These are phyloP conservation scores for Gillenia trifoliata DNA, from an alignment of 306 rosid species.

Conservation along the genomic window DNA sequence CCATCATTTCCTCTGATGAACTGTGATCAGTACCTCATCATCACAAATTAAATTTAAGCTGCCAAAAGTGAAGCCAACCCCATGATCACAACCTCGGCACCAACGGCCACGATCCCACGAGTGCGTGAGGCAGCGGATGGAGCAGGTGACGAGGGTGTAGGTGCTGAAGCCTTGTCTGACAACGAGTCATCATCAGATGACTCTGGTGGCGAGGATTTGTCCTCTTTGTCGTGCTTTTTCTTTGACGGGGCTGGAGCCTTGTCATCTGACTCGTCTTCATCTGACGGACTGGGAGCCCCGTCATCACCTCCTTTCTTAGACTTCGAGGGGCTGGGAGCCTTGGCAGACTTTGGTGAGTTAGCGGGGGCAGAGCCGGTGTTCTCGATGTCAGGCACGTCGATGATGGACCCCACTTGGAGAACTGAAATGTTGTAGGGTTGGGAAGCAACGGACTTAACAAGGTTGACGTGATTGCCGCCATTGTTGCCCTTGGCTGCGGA, in stretches of 20 bases:
- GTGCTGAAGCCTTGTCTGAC: background rate
- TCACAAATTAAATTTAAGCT: background rate
- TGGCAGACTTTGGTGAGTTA: background rate
- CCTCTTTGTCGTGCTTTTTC: background rate
- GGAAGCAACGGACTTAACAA: background rate
- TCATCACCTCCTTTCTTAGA: background rate
- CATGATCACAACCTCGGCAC: background rate
- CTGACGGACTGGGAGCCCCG: background rate
- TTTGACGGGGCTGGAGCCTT: background rate
- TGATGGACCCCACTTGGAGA: slow-evolving; percentile 1
- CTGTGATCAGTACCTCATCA: background rate
- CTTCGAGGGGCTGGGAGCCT: slow-evolving; percentile 5
- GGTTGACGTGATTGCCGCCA: background rate
- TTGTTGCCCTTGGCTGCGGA: background rate
- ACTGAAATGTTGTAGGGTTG: slow-evolving; percentile 12
- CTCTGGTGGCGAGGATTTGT: slow-evolving; percentile 1
- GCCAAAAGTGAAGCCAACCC: slow-evolving; percentile 9
- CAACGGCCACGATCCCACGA: slow-evolving; percentile 6
- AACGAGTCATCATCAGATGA: background rate
- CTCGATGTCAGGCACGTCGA: slow-evolving; percentile 5
- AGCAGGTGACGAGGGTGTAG: background rate
- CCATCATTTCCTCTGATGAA: background rate
- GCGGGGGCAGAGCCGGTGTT: background rate
- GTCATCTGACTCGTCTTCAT: background rate
- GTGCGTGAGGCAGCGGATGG: background rate